Evolutionary conservation across 2,329 filamentous ascomycete species (phyloP).

Genomic region (Cytospora piceicola): DNA sequence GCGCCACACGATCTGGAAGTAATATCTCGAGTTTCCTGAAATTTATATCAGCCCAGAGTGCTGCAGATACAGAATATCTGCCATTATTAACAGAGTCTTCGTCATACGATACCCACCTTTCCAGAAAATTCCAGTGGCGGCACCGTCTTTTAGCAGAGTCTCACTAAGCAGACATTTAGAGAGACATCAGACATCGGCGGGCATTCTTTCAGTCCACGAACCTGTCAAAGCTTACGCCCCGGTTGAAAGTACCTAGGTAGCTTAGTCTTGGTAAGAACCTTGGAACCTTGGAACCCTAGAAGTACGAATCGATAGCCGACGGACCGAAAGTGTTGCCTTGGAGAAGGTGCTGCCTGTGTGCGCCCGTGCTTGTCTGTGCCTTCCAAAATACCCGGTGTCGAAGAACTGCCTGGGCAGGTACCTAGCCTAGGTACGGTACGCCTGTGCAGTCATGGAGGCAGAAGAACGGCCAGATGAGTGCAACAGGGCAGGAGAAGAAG

Average conservation of each 20-base stretch:
- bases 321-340: neutral
- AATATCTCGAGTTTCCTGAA: neutral
- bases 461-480: conserved; percentile 10
- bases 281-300: neutral
- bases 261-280: neutral
- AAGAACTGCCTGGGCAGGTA: neutral
- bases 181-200: neutral
- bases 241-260: neutral
- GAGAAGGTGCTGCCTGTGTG: neutral
- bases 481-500: conserved; percentile 14
- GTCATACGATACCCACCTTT: neutral
- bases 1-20: neutral
- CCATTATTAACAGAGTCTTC: neutral
- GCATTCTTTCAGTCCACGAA: neutral
- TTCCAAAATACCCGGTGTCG: neutral
- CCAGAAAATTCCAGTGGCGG: neutral
- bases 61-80: neutral
- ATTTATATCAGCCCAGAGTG: neutral
- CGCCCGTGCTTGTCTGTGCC: neutral
- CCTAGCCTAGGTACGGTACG: neutral
- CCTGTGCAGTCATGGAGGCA: conserved; percentile 18
- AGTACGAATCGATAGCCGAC: neutral
- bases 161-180: neutral
- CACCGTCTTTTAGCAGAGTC: neutral
- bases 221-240: neutral